Base-by-base conservation (phyloP, 192 early-diverging fungal species). In the Coemansia guatemalensis region DNA sequence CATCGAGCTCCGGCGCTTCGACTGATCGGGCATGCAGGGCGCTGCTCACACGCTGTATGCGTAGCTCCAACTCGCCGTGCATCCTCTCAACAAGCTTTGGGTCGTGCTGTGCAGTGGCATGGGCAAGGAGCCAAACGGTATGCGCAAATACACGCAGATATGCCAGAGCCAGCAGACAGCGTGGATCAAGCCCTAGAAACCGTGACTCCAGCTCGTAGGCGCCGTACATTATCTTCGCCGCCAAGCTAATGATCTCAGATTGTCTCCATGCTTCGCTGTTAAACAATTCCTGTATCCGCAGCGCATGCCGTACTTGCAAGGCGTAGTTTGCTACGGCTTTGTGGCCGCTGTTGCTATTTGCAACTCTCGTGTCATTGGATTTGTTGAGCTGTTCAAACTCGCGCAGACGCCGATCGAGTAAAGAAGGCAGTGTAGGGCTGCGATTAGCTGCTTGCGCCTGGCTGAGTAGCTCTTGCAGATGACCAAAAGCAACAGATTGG, bases 81-180 rank as follows among this genome's bases (percentile, higher is more conserved):
- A 80, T 64, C 29, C 39, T 65, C 27, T 53, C 68, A 5, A 33
- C 53, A 8, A 80, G 53, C 9, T 59, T 23, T 6, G 33, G 6
- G 44, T 74, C 73, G 41, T 71, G 60, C 8, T 49, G 44, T 4
- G 33, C 39, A 11, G 53, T 27, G 11, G 33, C 18, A 35, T 68
- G 78, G 1, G 51, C 44, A 20, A 52, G 7, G 27, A 81, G 41
- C 78, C 78, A 81, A 17, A 44, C 51, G 0, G 73, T 69, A 26
- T 81, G 78, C 9, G 69, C 78, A 17, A 81, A 69, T 9, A 75
- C 22, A 7, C 73, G 73, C 5, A 71, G 26, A 32, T 67, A 65
- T 2, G 35, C 39, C 21, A 81, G 69, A 2, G 73, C 65, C 5
- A 59, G 48, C 2, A 53, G 53, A 33, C 65, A 57, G 11, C 9